Percentiles rank a stretch among this genome's conserved stretches.
phyloP scores from a whole-genome alignment of 441 rosid genomes.

The Adansonia gregorii region DNA sequence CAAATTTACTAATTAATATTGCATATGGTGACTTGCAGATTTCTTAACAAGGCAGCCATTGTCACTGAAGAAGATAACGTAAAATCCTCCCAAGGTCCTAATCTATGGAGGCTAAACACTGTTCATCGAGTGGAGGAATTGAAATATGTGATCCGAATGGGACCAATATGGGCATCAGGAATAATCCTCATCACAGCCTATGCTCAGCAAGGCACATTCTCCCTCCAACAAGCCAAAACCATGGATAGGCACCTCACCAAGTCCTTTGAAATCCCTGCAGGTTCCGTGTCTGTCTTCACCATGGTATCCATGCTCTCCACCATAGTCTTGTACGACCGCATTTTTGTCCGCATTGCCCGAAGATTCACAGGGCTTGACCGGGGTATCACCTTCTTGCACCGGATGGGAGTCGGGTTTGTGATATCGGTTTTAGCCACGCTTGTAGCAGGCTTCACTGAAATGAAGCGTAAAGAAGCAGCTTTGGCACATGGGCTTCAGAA shows the following conservation, averaged over 20 bases:
- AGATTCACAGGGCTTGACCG: constrained; percentile 77
- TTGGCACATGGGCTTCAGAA: constrained; percentile 45
- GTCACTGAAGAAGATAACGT: constrained; percentile 57
- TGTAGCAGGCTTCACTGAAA: constrained; percentile 72
- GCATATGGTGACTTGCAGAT: constrained; percentile 42
- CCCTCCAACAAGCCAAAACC: constrained; percentile 86
- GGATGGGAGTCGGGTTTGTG: constrained; percentile 86
- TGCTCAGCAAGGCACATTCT: constrained; percentile 86
- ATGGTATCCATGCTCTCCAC: constrained; percentile 75
- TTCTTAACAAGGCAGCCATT: constrained; percentile 86
- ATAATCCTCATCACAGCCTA: constrained; percentile 84
- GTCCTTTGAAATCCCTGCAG: constrained; percentile 84
- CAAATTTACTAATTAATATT: background rate
- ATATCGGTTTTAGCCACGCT: constrained; percentile 79
- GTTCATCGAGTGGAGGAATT: constrained; percentile 91
- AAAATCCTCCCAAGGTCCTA: constrained; percentile 52
- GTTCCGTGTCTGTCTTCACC: constrained; percentile 90
- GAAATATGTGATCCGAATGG: constrained; percentile 86
- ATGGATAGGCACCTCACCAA: constrained; percentile 75
- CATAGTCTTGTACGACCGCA: constrained; percentile 69
- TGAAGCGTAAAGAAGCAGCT: constrained; percentile 68
- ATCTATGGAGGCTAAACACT: constrained; percentile 78
- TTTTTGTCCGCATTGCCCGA: constrained; percentile 55
- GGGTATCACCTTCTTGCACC: constrained; percentile 73
- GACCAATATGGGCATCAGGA: constrained; percentile 91